A percentile compares a stretch with the other conserved stretches of the same genome.
These are phyloP conservation scores for Eimeria acervulina DNA, from an alignment of 169 alveolate genomes.

Conservation along the genomic window DNA sequence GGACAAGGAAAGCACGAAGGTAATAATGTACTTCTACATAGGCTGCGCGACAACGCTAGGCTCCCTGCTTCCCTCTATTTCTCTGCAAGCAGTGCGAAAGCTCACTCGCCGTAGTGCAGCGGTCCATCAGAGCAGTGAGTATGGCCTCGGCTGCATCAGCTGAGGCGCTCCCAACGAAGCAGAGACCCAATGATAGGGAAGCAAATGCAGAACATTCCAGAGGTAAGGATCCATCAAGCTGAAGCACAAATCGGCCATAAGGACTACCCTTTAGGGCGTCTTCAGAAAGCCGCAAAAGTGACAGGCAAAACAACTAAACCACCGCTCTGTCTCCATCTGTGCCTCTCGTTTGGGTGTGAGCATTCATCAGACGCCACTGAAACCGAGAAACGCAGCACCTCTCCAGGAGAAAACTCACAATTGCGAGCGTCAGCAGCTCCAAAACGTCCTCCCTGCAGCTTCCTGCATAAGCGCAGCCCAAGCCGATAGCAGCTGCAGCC, in stretches of 20 bases:
- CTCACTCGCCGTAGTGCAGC: slow-evolving; percentile 84
- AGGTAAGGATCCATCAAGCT: slow-evolving; percentile 81
- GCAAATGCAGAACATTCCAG: slow-evolving; percentile 97
- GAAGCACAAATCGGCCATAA: neutral
- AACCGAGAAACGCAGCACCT: neutral
- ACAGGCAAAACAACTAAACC: neutral
- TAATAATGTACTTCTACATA: neutral
- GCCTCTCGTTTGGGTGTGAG: neutral
- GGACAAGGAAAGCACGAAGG: neutral
- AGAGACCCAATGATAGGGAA: slow-evolving; percentile 97
- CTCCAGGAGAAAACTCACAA: slow-evolving; percentile 60
- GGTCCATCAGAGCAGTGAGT: slow-evolving; percentile 94
- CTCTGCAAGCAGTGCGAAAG: neutral
- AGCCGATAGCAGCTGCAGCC: slow-evolving; percentile 84
- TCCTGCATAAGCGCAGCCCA: slow-evolving; percentile 99
- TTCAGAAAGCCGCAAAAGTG: neutral
- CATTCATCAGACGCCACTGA: neutral
- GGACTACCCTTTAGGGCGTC: neutral
- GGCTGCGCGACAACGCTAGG: slow-evolving; percentile 21
- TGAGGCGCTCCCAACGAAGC: slow-evolving; percentile 96
- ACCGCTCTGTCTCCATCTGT: neutral
- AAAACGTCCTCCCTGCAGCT: slow-evolving; percentile 95
- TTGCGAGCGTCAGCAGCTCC: slow-evolving; percentile 82
- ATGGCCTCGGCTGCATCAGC: slow-evolving; percentile 97
- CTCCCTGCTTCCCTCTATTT: neutral